Evolutionary conservation across 2,329 filamentous ascomycete species (phyloP).

Genomic region (Fusarium floridanum): DNA sequence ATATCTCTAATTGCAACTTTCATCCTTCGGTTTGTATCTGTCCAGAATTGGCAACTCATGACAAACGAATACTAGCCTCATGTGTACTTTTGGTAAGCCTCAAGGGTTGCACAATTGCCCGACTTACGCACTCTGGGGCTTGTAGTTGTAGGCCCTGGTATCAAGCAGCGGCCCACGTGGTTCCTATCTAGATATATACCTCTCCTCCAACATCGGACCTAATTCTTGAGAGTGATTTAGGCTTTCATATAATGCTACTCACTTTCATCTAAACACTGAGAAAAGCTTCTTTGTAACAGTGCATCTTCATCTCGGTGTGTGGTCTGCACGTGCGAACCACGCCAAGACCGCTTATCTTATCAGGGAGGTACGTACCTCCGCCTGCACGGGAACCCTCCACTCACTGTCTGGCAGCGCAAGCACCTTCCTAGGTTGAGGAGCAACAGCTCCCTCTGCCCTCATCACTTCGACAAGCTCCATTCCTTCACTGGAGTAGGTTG

Average conservation of each 20-base stretch:
- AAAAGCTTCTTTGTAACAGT: not conserved
- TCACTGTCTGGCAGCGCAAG: conserved; percentile 16
- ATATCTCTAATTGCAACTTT: not conserved
- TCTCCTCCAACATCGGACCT: not conserved
- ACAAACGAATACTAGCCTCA: not conserved
- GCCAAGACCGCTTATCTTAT: conserved; percentile 40
- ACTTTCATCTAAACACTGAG: not conserved
- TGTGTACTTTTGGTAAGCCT: not conserved
- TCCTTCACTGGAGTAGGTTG: conserved; percentile 18
- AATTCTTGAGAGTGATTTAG: not conserved
- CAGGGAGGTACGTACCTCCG: conserved; percentile 31
- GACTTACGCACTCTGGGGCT: not conserved
- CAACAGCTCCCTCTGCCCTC: conserved; percentile 23
- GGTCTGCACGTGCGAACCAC: not conserved
- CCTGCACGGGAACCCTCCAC: conserved; percentile 13
- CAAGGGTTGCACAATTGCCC: not conserved
- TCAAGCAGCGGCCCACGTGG: no score
- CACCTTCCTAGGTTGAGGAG: conserved; percentile 10
- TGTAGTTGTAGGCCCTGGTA: not conserved
- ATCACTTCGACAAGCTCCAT: conserved; percentile 26
- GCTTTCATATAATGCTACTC: no score
- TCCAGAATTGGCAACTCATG: not conserved
- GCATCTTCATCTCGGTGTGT: not conserved
- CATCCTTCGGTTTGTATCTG: not conserved
- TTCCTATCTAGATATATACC: not conserved